Percentiles rank a stretch among this genome's conserved stretches.
These are phyloP conservation scores for Ustulina deusta DNA, from an alignment of 2,329 filamentous ascomycete species.

Conservation along the genomic window DNA sequence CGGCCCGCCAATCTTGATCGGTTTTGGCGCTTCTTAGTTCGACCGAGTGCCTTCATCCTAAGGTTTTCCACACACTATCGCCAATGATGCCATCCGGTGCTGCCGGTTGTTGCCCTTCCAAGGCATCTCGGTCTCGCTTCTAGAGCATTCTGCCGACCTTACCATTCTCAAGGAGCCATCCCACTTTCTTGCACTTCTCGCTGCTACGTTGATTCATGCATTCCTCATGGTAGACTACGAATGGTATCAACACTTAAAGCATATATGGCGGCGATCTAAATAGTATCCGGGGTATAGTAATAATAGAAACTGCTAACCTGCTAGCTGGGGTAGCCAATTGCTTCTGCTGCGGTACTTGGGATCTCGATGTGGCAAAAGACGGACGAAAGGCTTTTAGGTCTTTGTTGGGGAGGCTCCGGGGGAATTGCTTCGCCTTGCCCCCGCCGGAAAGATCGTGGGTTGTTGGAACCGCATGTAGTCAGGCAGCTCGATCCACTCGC, in stretches of 20 bases:
- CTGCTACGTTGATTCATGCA: not conserved
- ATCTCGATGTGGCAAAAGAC: not conserved
- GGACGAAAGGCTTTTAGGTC: not conserved
- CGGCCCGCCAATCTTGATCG: slow-evolving; percentile 19
- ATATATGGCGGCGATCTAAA: not conserved
- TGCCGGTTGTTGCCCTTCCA: slow-evolving; percentile 17
- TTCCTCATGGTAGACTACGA: not conserved
- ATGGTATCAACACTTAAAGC: not conserved
- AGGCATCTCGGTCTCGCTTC: slow-evolving; percentile 22
- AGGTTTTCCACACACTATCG: not conserved
- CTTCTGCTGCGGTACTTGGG: not conserved
- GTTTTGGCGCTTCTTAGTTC: slow-evolving; percentile 12
- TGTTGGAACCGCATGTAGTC: slow-evolving; percentile 22
- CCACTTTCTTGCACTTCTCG: not conserved
- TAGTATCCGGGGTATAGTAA: not conserved
- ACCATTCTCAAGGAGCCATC: not conserved
- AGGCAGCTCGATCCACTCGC: slow-evolving; percentile 19
- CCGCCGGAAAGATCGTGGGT: slow-evolving; percentile 4
- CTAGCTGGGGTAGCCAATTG: not conserved
- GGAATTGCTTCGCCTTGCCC: slow-evolving; percentile 5
- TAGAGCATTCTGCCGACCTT: slow-evolving; percentile 19
- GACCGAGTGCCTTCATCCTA: not conserved
- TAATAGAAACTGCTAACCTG: not conserved
- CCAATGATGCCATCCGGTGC: slow-evolving; percentile 23
- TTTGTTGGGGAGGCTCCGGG: not conserved